Conservation (phyloP, 345 rosid genomes). For the Linum usitatissimum region DNA sequence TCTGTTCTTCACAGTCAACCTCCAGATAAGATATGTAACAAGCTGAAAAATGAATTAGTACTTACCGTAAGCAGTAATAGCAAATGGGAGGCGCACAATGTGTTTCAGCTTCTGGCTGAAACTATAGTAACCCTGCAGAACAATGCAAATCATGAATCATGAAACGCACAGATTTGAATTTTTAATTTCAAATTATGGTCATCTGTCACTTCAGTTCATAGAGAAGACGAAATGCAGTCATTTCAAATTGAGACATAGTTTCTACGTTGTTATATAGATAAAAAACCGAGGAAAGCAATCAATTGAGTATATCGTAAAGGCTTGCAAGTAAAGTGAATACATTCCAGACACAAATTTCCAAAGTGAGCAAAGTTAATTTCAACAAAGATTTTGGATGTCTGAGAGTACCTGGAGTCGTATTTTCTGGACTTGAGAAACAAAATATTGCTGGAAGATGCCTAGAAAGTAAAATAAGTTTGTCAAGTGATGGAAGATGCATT, state of each 20-base stretch:
- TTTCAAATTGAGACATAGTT: not conserved
- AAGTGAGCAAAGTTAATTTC: too few relatives aligned
- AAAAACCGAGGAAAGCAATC: too few relatives aligned
- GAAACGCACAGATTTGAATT: not conserved
- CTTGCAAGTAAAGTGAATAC: not conserved
- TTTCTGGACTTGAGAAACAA: constrained; percentile 86
- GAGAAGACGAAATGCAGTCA: too few relatives aligned
- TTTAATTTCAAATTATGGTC: too few relatives aligned
- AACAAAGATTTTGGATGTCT: too few relatives aligned
- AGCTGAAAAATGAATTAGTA: not conserved
- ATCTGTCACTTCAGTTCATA: too few relatives aligned
- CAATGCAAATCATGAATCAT: constrained; percentile 7
- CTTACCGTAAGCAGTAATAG: constrained; percentile 77
- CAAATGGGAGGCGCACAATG: constrained; percentile 81
- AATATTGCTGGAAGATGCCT: constrained; percentile 81
- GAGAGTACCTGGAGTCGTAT: constrained; percentile 69
- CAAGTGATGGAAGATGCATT: not conserved
- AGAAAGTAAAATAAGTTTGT: constrained; percentile 7
- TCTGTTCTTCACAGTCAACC: not conserved
- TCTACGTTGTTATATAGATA: not conserved
- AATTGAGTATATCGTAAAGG: too few relatives aligned
- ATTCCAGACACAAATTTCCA: too few relatives aligned
- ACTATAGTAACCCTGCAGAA: constrained; percentile 82
- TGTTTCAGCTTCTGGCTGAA: constrained; percentile 97
- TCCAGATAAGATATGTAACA: not conserved